These are phyloP conservation scores for Coemansia sp. DNA, from an alignment of 192 early-diverging fungal genomes.

Conservation along the genomic window DNA sequence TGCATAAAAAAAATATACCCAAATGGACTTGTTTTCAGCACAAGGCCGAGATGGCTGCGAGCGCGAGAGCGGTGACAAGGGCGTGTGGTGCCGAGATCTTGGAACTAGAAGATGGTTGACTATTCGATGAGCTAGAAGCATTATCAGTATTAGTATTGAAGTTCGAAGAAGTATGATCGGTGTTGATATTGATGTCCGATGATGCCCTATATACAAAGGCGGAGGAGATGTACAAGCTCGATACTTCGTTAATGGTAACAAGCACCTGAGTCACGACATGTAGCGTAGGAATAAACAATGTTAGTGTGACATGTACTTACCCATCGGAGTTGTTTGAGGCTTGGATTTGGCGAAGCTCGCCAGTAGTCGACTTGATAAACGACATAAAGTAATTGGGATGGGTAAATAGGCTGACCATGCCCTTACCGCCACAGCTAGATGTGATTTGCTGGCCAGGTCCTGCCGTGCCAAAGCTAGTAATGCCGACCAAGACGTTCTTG, in stretches of 20 bases:
- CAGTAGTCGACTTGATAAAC: constrained; percentile 50
- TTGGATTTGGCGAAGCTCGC: constrained; percentile 30
- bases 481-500: constrained; percentile 43
- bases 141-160: neutral
- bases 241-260: constrained; percentile 6
- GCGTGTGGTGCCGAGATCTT: constrained; percentile 1
- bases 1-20: neutral
- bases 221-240: neutral
- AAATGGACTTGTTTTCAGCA: neutral
- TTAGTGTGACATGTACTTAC: constrained; percentile 26
- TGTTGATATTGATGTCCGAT: constrained; percentile 1
- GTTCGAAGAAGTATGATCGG: neutral
- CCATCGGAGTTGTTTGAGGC: constrained; percentile 18
- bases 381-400: constrained; percentile 47
- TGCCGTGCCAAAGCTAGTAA: constrained; percentile 56
- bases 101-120: constrained; percentile 1
- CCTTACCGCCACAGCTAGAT: constrained; percentile 41
- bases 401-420: constrained; percentile 56
- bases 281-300: neutral
- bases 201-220: constrained; percentile 9
- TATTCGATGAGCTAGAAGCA: neutral
- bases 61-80: neutral
- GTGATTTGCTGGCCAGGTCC: constrained; percentile 36
- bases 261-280: neutral
- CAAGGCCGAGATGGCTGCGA: neutral